Evolutionary conservation across 352 stramenopile genomes (phyloP).

Genomic region (Phytophthora europaea): DNA sequence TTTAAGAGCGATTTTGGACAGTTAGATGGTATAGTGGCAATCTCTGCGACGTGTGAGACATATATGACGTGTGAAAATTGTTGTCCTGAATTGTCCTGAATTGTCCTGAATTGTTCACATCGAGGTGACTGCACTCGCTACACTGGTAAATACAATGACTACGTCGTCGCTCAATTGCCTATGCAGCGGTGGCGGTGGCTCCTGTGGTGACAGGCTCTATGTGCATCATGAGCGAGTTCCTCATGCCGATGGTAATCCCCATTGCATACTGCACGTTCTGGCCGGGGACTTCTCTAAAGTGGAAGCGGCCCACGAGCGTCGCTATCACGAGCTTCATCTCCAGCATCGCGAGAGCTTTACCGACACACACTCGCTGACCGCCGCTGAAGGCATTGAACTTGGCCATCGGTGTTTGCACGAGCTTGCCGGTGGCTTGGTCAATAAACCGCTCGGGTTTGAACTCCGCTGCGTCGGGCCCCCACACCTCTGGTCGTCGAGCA

Average conservation of each 20-base stretch:
- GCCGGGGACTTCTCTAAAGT: constrained; percentile 40
- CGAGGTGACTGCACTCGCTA: background rate
- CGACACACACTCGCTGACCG: constrained; percentile 74
- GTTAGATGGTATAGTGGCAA: constrained; percentile 10
- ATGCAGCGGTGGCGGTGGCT: constrained; percentile 18
- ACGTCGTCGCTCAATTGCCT: background rate
- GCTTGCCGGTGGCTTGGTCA: constrained; percentile 44
- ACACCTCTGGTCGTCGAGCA: constrained; percentile 59
- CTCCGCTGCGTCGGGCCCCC: constrained; percentile 62
- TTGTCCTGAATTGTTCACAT: background rate
- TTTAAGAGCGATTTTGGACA: constrained; percentile 1
- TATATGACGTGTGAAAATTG: constrained; percentile 29
- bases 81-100: background rate
- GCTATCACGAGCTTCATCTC: constrained; percentile 76
- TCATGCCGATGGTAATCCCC: constrained; percentile 59
- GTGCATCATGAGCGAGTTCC: constrained; percentile 39
- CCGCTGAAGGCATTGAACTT: constrained; percentile 80
- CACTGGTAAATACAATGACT: constrained; percentile 13
- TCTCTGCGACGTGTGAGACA: constrained; percentile 17
- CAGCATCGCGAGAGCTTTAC: constrained; percentile 70
- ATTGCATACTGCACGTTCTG: constrained; percentile 45
- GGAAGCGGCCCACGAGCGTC: constrained; percentile 58
- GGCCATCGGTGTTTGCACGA: constrained; percentile 53
- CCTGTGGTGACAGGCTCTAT: constrained; percentile 21
- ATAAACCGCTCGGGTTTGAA: constrained; percentile 59